Percentiles rank a stretch among this genome's conserved stretches.
Conservation (phyloP, 345 rosid genomes). For the Eucalyptus erythrocorys region DNA sequence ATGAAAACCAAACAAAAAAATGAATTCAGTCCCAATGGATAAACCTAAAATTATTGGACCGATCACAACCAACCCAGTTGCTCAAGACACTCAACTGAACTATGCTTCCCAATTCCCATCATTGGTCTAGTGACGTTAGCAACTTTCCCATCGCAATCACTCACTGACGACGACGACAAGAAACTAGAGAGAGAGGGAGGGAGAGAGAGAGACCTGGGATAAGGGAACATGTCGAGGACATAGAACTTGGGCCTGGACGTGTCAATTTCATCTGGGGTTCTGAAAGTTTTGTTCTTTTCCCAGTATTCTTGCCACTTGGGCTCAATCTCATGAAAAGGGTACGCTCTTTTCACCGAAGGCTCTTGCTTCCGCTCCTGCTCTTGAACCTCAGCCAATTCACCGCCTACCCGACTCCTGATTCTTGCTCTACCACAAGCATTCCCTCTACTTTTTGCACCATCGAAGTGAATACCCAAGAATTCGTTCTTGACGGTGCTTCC, state of each 20-base stretch:
- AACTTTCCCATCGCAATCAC: neutral
- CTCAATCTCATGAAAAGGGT: slow-evolving; percentile 87
- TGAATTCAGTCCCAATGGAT: neutral
- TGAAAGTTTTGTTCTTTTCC: slow-evolving; percentile 66
- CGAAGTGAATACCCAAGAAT: neutral
- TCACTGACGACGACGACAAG: neutral
- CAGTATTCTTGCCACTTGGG: slow-evolving; percentile 89
- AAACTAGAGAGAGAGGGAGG: neutral
- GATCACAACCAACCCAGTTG: neutral
- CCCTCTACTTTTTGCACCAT: neutral
- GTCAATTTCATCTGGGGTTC: slow-evolving; percentile 79
- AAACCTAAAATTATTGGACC: neutral
- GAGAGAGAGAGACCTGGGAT: slow-evolving; percentile 60
- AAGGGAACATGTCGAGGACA: slow-evolving; percentile 99
- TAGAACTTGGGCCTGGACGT: slow-evolving; percentile 82
- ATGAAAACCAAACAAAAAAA: neutral
- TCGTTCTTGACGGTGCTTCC: neutral
- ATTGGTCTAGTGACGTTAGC: neutral
- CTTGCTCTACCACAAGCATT: neutral
- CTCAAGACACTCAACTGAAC: neutral
- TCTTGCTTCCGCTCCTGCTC: slow-evolving; percentile 7
- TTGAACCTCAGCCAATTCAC: slow-evolving; percentile 3
- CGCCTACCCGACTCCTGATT: neutral
- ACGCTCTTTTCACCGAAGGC: slow-evolving; percentile 35
- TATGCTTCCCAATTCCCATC: neutral